Conservation (phyloP, 1,284 basidiomycete genomes). For the Trichosporon ovoides region DNA sequence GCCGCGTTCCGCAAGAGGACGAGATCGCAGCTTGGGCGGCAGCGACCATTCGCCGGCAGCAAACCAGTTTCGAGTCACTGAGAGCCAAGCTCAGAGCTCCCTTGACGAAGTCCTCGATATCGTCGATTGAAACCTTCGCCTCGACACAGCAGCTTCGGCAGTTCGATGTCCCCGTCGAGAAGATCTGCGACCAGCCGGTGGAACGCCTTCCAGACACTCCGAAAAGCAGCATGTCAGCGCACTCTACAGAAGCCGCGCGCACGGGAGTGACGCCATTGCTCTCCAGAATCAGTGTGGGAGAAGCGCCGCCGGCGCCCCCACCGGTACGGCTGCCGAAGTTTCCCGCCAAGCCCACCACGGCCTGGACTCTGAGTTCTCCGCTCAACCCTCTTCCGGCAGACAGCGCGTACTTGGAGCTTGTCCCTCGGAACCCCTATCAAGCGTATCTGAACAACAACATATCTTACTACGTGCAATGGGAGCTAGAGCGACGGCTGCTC, state of each 20-base stretch:
- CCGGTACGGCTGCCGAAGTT: background rate
- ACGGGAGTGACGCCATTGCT: background rate
- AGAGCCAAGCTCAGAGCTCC: background rate
- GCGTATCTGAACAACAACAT: conserved; percentile 17
- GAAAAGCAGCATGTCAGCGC: background rate
- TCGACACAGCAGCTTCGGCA: no score
- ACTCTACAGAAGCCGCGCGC: background rate
- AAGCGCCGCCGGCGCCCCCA: background rate
- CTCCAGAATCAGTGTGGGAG: background rate
- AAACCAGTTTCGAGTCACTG: background rate
- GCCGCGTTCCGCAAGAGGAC: background rate
- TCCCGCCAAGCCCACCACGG: background rate
- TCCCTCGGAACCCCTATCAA: conserved; percentile 23
- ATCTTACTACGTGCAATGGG: conserved; percentile 34
- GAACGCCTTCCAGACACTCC: background rate
- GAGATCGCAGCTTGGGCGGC: background rate
- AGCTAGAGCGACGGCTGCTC: conserved; percentile 26
- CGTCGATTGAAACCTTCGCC: background rate
- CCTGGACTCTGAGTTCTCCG: background rate
- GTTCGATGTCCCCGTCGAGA: no score
- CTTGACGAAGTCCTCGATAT: background rate
- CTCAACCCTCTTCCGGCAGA: background rate
- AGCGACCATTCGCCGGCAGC: background rate
- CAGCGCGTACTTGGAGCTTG: conserved; percentile 14
- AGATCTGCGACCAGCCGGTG: no score